phyloP scores from a whole-genome alignment of 2,329 filamentous ascomycete genomes.

The Beauveria sp. region DNA sequence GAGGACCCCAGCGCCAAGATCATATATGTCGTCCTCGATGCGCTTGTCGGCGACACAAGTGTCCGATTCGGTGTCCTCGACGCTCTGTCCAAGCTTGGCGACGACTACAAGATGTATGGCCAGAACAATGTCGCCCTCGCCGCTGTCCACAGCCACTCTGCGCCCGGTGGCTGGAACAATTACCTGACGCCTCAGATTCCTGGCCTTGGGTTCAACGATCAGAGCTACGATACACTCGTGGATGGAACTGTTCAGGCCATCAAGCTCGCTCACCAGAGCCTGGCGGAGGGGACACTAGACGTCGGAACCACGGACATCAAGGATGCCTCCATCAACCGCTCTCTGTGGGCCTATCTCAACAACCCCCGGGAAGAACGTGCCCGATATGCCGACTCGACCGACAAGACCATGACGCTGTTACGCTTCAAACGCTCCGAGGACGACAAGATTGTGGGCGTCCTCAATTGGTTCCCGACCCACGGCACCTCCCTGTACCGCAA shows the following conservation, averaged over 20 bases:
- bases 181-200: constrained; percentile 90
- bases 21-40: constrained; percentile 81
- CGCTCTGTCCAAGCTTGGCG: constrained; percentile 59
- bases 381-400: constrained; percentile 49
- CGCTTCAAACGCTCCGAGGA: constrained; percentile 69
- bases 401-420: constrained; percentile 63
- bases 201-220: constrained; percentile 73
- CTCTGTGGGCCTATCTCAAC: constrained; percentile 76
- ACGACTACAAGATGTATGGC: constrained; percentile 66
- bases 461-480: constrained; percentile 91
- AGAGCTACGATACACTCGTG: constrained; percentile 84
- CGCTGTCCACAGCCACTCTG: constrained; percentile 87
- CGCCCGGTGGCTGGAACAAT: constrained; percentile 88
- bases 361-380: constrained; percentile 72
- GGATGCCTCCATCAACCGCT: constrained; percentile 82
- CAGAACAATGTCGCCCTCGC: constrained; percentile 81
- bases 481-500: constrained; percentile 87
- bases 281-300: constrained; percentile 30
- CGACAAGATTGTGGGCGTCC: constrained; percentile 65
- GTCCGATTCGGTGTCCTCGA: constrained; percentile 77
- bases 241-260: constrained; percentile 79
- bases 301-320: constrained; percentile 42
- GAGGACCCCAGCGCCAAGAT: constrained; percentile 62
- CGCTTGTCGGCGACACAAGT: constrained; percentile 80
- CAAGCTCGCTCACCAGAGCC: constrained; percentile 59